These are phyloP conservation scores for Striga asiatica DNA, from an alignment of 257 asterid species.

Conservation along the genomic window DNA sequence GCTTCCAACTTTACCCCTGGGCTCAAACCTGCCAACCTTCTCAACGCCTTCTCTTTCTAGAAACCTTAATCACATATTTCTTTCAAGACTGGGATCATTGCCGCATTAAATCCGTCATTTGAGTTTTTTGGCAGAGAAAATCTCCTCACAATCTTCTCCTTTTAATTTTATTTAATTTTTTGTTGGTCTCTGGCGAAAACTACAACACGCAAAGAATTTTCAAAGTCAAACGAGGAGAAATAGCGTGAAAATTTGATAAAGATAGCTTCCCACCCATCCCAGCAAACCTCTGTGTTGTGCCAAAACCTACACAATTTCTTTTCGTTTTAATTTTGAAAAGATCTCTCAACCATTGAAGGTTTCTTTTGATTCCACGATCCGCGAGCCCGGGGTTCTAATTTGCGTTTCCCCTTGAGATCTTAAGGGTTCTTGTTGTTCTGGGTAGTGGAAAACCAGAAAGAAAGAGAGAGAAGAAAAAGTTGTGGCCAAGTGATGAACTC, in stretches of 20 bases:
- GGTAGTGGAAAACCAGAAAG: constrained; percentile 12
- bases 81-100: no score
- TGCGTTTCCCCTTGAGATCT: background rate
- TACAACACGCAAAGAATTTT: constrained; percentile 22
- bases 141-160: no score
- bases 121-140: no score
- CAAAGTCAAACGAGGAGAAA: constrained; percentile 30
- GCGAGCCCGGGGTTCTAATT: background rate
- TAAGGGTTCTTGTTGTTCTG: background rate
- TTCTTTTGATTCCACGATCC: constrained; percentile 6
- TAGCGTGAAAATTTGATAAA: background rate
- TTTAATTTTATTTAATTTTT: background rate
- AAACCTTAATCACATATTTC: no score
- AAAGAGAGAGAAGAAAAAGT: background rate
- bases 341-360: background rate
- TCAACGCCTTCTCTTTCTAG: no score
- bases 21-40: no score
- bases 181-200: constrained; percentile 17
- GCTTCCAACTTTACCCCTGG: no score
- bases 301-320: constrained; percentile 19
- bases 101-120: no score
- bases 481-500: constrained; percentile 44
- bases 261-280: constrained; percentile 17
- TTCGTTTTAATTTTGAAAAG: background rate
- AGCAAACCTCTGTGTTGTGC: constrained; percentile 6